Conservation (phyloP, 2,329 filamentous ascomycete species). For the Stagonosporopsis rhizophila region DNA sequence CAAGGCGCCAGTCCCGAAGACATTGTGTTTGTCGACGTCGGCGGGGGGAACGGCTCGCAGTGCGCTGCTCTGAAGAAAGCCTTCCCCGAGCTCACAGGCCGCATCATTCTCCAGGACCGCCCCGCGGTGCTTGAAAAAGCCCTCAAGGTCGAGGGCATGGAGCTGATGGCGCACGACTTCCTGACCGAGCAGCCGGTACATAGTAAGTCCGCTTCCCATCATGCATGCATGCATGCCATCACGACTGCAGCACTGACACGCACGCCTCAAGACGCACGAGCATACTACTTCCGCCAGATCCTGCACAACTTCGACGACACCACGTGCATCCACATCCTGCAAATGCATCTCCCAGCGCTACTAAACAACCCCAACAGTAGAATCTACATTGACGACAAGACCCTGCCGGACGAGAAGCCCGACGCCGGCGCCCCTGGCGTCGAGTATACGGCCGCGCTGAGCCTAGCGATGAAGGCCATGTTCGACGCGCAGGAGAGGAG, state of each 20-base stretch:
- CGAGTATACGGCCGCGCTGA: constrained; percentile 8
- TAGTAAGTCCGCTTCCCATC: background rate
- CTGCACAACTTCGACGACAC: constrained; percentile 6
- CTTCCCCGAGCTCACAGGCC: background rate
- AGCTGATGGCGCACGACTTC: constrained; percentile 10
- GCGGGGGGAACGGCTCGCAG: constrained; percentile 11
- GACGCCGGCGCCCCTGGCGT: background rate
- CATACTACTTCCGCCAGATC: constrained; percentile 16
- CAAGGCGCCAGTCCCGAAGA: background rate
- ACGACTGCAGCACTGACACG: background rate
- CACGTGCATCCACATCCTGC: constrained; percentile 12
- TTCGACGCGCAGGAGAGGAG: constrained; percentile 19
- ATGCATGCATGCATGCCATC: background rate
- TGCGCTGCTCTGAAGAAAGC: constrained; percentile 5
- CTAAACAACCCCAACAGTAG: background rate
- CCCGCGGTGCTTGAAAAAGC: constrained; percentile 5
- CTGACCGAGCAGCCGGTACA: constrained; percentile 7
- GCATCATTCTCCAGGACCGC: constrained; percentile 6
- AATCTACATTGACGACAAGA: constrained; percentile 9
- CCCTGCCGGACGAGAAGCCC: background rate
- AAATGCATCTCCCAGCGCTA: constrained; percentile 15
- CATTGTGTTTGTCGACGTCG: constrained; percentile 9
- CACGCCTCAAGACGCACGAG: constrained; percentile 5
- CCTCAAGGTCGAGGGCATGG: background rate
- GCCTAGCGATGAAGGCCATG: background rate